Percentiles rank a stretch among this genome's conserved stretches.
Evolutionary conservation across 2,329 filamentous ascomycete species (phyloP).

Genomic region (Arthrobotrys iridis): DNA sequence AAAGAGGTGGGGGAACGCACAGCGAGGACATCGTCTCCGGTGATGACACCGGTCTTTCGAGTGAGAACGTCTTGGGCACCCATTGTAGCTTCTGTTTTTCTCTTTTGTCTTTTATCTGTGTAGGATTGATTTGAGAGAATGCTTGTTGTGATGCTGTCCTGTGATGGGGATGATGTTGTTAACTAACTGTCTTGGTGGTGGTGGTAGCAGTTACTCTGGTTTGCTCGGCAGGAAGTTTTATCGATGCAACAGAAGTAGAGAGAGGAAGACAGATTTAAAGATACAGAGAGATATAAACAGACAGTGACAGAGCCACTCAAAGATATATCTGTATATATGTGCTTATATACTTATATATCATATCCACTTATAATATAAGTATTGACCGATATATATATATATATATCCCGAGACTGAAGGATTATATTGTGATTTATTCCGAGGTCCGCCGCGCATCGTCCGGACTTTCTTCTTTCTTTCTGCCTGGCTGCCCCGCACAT

Average conservation of each 20-base stretch:
- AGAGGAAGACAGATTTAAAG: background rate
- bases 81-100: slow-evolving; percentile 60
- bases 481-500: background rate
- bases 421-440: slow-evolving; percentile 1
- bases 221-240: background rate
- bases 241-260: background rate
- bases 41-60: slow-evolving; percentile 74
- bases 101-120: background rate
- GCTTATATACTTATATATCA: no score
- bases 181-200: background rate
- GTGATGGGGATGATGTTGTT: background rate
- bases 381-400: no score
- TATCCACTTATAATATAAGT: no score
- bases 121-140: background rate
- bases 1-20: slow-evolving; percentile 52
- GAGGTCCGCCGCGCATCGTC: background rate
- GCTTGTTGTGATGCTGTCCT: slow-evolving; percentile 3
- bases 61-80: slow-evolving; percentile 68
- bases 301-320: background rate
- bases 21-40: slow-evolving; percentile 72
- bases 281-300: background rate
- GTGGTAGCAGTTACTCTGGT: background rate
- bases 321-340: no score
- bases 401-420: background rate
- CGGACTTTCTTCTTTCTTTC: background rate